These are phyloP conservation scores for Suhomyces canberraensis DNA, from an alignment of 805 yeast species.

Conservation along the genomic window DNA sequence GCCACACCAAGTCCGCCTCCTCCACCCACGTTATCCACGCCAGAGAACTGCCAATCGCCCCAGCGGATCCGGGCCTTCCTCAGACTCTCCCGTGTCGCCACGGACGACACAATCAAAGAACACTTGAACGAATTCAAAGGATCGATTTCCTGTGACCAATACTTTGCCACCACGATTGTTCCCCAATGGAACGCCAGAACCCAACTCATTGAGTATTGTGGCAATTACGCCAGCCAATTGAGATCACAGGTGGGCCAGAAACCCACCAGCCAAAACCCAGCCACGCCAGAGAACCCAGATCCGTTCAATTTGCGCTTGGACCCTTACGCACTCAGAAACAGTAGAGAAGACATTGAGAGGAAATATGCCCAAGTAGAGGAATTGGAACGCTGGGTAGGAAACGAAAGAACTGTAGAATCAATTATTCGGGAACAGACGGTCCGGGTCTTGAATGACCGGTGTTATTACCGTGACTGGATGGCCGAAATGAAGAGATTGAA, in stretches of 20 bases:
- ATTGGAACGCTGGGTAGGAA: constrained; percentile 35
- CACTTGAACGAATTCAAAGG: constrained; percentile 32
- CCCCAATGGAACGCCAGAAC: constrained; percentile 39
- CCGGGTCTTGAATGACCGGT: constrained; percentile 32
- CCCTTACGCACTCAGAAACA: constrained; percentile 35
- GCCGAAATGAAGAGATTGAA: too few species aligned
- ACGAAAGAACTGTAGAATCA: constrained; percentile 32
- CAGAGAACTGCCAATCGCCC: constrained; percentile 34
- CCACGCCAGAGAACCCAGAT: constrained; percentile 4
- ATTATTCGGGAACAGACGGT: constrained; percentile 34
- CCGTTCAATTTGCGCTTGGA: constrained; percentile 32
- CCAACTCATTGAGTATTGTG: constrained; percentile 29
- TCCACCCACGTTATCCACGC: too few species aligned
- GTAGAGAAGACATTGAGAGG: constrained; percentile 18
- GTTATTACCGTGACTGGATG: constrained; percentile 38
- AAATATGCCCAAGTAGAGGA: constrained; percentile 25
- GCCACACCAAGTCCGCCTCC: too few species aligned
- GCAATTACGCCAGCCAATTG: constrained; percentile 21
- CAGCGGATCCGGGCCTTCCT: constrained; percentile 36
- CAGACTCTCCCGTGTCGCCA: constrained; percentile 34
- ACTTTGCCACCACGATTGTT: constrained; percentile 23
- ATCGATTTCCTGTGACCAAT: constrained; percentile 23
- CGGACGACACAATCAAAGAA: constrained; percentile 39
- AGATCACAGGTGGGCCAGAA: constrained; percentile 12
- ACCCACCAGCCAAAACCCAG: neutral